These are phyloP conservation scores for Camellia sinensis DNA, from an alignment of 148 eudicot genomes.

Conservation along the genomic window DNA sequence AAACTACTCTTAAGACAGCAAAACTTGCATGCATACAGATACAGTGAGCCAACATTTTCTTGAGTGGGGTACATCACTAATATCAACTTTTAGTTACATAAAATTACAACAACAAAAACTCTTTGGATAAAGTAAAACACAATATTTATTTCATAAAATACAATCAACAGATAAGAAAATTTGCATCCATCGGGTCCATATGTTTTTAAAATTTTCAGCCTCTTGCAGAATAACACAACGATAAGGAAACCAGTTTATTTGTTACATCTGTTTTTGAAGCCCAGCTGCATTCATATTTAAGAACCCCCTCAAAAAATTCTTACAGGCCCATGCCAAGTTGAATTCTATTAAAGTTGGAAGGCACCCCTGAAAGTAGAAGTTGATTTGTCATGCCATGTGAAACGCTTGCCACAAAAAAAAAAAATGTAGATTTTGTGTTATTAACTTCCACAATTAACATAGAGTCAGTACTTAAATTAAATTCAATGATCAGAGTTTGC, in stretches of 20 bases:
- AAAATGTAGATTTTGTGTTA: too few species aligned
- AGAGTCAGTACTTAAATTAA: too few species aligned
- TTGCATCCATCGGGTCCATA: too few species aligned
- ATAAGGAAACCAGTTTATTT: not conserved
- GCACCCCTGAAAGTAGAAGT: not conserved
- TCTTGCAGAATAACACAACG: not conserved
- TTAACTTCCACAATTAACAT: too few species aligned
- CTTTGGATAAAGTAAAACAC: not conserved
- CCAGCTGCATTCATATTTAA: not conserved
- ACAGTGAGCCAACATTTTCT: not conserved
- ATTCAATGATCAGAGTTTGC: too few species aligned
- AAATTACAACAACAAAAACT: not conserved
- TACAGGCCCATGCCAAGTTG: not conserved
- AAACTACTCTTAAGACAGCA: not conserved
- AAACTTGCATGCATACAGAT: not conserved
- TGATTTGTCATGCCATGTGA: not conserved
- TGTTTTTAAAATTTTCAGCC: not conserved
- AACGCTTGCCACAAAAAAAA: too few species aligned
- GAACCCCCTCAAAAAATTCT: not conserved
- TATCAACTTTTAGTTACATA: not conserved
- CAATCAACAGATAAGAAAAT: too few species aligned
- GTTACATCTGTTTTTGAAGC: not conserved
- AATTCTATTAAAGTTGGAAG: not conserved
- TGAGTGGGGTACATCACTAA: not conserved
- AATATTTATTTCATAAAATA: not conserved